Conservation (phyloP, 306 rosid species). For the Oxytropis ochrocephala region DNA sequence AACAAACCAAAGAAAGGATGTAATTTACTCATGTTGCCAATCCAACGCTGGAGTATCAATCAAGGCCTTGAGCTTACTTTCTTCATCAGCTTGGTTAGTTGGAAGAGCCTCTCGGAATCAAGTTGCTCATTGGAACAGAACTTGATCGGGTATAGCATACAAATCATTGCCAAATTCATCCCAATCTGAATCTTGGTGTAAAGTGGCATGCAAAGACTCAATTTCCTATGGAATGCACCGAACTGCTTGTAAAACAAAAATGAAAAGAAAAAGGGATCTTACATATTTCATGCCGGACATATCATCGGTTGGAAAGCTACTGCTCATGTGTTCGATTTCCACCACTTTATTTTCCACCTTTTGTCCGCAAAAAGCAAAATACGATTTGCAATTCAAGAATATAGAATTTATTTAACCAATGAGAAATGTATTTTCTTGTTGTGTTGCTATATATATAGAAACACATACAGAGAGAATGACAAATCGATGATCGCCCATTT, state of each 20-base stretch:
- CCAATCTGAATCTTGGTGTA: conserved; percentile 82
- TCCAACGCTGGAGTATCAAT: conserved; percentile 84
- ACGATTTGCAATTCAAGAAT: conserved; percentile 22
- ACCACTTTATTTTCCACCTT: conserved; percentile 54
- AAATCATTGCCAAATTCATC: conserved; percentile 97
- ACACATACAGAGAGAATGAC: background rate
- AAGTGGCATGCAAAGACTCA: conserved; percentile 13
- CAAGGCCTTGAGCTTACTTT: conserved; percentile 87
- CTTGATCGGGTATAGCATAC: conserved; percentile 77
- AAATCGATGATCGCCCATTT: background rate
- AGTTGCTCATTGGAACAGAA: conserved; percentile 57
- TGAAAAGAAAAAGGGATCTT: conserved; percentile 12
- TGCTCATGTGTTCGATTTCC: conserved; percentile 45
- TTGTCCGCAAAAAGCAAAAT: conserved; percentile 46
- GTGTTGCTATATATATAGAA: background rate
- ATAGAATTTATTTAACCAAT: conserved; percentile 3
- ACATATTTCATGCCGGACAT: conserved; percentile 64
- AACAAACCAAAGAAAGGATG: conserved; percentile 9
- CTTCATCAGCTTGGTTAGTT: conserved; percentile 76
- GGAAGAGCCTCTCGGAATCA: conserved; percentile 61
- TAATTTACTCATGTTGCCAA: conserved; percentile 71
- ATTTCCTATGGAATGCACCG: background rate
- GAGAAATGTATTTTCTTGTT: background rate
- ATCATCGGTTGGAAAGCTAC: conserved; percentile 40
- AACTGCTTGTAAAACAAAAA: background rate